These are phyloP conservation scores for Echeveria elegans DNA, from an alignment of 164 flowering plant genomes.

Conservation along the genomic window DNA sequence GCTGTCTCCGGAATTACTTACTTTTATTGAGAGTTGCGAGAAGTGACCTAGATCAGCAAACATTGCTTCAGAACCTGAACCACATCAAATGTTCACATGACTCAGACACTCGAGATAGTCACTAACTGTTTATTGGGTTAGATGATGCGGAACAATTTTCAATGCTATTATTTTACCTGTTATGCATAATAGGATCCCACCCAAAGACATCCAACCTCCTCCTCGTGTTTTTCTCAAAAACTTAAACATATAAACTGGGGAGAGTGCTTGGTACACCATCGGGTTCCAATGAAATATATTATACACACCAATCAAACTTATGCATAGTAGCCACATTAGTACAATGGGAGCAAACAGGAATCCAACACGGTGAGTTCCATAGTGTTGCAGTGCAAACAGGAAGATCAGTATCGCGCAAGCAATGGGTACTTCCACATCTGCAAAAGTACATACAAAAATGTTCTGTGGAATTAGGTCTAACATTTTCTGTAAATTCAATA, in stretches of 20 bases:
- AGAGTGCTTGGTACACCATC: slow-evolving; percentile 55
- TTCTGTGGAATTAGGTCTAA: too few relatives aligned
- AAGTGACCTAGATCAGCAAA: slow-evolving; percentile 93
- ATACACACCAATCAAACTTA: slow-evolving; percentile 64
- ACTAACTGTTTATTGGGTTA: neutral
- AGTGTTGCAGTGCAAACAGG: slow-evolving; percentile 73
- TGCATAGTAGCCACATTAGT: slow-evolving; percentile 70
- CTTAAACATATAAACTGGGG: slow-evolving; percentile 67
- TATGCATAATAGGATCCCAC: slow-evolving; percentile 69
- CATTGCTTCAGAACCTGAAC: slow-evolving; percentile 89
- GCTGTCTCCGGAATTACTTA: slow-evolving; percentile 10
- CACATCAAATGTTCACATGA: neutral
- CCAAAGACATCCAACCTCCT: slow-evolving; percentile 77
- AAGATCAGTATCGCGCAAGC: slow-evolving; percentile 66
- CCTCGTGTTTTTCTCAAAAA: slow-evolving; percentile 55
- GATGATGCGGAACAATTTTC: neutral
- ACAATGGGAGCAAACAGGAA: slow-evolving; percentile 82
- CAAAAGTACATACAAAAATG: slow-evolving; percentile 13
- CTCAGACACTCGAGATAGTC: neutral
- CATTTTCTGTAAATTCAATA: neutral
- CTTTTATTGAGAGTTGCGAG: slow-evolving; percentile 79
- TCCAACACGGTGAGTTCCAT: slow-evolving; percentile 80
- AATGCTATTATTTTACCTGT: slow-evolving; percentile 43
- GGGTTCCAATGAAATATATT: slow-evolving; percentile 74
- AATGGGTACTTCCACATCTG: slow-evolving; percentile 77